These are phyloP conservation scores for Pinguiococcus pyrenoidosus DNA, from an alignment of 108 stramenopile genomes.

Conservation along the genomic window DNA sequence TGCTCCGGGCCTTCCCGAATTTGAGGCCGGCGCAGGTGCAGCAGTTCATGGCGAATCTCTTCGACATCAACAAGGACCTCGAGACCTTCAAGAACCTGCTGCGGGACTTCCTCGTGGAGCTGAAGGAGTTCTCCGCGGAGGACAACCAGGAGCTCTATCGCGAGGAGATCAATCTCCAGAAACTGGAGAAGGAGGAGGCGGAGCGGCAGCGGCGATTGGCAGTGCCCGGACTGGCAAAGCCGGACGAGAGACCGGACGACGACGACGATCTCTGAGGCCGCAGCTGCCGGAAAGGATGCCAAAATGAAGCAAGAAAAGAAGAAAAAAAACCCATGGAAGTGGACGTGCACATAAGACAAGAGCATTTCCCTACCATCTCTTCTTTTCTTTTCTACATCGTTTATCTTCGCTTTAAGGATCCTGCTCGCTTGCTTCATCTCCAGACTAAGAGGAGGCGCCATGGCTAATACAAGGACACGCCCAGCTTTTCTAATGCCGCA, in stretches of 20 bases:
- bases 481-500: too few species aligned
- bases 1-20: conserved; percentile 83
- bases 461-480: too few species aligned
- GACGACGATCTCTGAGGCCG: conserved; percentile 46
- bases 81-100: conserved; percentile 90
- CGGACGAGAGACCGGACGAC: conserved; percentile 58
- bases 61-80: conserved; percentile 85
- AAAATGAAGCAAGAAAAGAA: neutral
- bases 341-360: neutral
- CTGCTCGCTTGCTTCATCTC: too few species aligned
- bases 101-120: conserved; percentile 91
- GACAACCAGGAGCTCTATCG: conserved; percentile 83
- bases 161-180: conserved; percentile 72
- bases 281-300: neutral
- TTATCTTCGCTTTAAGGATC: too few species aligned
- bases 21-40: conserved; percentile 69
- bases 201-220: conserved; percentile 61
- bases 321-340: neutral
- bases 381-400: too few species aligned
- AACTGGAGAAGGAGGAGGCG: conserved; percentile 45
- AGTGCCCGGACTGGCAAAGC: conserved; percentile 92
- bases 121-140: conserved; percentile 93
- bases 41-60: conserved; percentile 91
- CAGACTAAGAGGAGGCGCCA: too few species aligned
- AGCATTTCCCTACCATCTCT: too few species aligned